Base-by-base conservation (phyloP, 129 eudicot species). In the Pittosporum tobira region DNA sequence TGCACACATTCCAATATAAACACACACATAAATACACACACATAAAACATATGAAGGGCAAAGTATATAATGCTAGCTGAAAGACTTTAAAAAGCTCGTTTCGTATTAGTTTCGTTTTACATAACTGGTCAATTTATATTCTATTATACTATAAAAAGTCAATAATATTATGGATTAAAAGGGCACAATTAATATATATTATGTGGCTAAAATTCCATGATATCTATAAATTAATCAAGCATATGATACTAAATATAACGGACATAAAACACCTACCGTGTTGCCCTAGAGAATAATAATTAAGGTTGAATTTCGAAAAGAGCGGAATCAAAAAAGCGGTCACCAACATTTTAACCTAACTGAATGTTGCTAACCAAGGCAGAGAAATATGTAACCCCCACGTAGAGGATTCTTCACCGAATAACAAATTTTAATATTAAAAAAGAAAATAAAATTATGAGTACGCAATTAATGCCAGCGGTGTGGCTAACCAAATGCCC, bases 401-500 rank as follows among this genome's bases (percentile, higher is more conserved):
- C 26, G 55, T 38, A 61, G 21, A 16, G 63, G 19, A 38, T 34
- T 11, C 48, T 16, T 29, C 47, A 8, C 23, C 22, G 16, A 20
- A 21, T 57, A 44, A 6, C 36, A 38, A 48, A 12, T 6, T 22
- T 20, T 28, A 4, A 13, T 8, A 24, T 15, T 43, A 31, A 5
- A 60, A 29, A 55, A 48, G 25, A 44, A 71, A 45, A 40, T 34
- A 28, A 43, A 45, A 66, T 42, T 26, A 25, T 38, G 56, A 59
- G 61, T 34, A 53, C 12, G 60, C 75, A 74, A 29, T 82, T 67
- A 74, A 82, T 65, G 71, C 66, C 44, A 30, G 57, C 48, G 65
- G 84, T 73, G 66, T 81, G 70, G 87, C 63, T 71, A 42, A 72
- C 70, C 77, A 77, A 77, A 68, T 77, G 72, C 62, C 16, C 44